Evolutionary conservation across 2,329 filamentous ascomycete genomes (phyloP), one percentile per base, ranked within the genome.

Genomic region (Aureobasidium melanogenum): DNA sequence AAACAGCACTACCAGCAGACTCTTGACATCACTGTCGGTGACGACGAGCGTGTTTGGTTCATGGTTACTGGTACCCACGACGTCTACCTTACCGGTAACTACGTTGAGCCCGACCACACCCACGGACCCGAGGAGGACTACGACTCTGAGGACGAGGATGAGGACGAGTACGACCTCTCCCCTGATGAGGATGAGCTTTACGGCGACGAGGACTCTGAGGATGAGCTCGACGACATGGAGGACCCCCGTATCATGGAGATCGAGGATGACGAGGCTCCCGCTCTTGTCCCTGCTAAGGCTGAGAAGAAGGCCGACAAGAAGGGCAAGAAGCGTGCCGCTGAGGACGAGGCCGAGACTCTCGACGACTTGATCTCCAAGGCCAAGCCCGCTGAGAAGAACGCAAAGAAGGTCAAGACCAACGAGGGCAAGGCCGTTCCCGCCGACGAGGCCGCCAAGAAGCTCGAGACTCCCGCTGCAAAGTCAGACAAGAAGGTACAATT

Each of bases 381-480:
- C 63, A 73, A 77, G 67, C 81, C 85, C 71, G 88, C 91, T 69
- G 73, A 82, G 67, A 92, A 91, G 65, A 92, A 86, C 83, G 97
- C 97, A 84, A 97, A 96, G 82, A 97, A 97, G 83, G 83, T 93
- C 66, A 96, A 96, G 86, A 97, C 96, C 83, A 97, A 97, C 82
- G 90, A 96, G 74, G 94, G 93, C 67, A 88, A 97, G 73, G 87
- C 94, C 63, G 84, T 88, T 63, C 77, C 82, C 56, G 69, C 73
- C 44, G 70, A 71, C 48, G 70, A 70, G 59, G 77, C 79, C 47
- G 83, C 87, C 69, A 78, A 82, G 67, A 85, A 86, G 74, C 79
- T 84, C 63, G 80, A 82, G 61, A 77, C 78, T 59, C 76, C 70
- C 48, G 64, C 67, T 24, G 66, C 80, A 66, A 86, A 86, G 81